These are phyloP conservation scores for Tripterygium wilfordii DNA, from an alignment of 177 flowering plant species.

Conservation along the genomic window DNA sequence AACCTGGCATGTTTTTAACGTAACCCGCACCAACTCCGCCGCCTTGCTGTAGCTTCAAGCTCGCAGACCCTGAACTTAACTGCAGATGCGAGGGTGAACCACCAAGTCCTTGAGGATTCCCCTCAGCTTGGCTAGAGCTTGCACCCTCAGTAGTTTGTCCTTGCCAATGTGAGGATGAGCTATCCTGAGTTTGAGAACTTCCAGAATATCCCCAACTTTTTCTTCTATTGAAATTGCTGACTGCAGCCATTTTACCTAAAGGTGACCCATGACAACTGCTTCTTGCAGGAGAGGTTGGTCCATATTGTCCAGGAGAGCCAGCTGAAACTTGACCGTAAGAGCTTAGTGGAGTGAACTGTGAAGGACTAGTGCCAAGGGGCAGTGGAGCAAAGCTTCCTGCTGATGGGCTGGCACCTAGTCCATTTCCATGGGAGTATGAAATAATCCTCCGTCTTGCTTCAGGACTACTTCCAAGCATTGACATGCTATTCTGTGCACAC, in stretches of 20 bases:
- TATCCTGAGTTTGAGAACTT: conserved; percentile 40
- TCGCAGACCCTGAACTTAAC: conserved; percentile 25
- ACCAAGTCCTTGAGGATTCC: conserved; percentile 38
- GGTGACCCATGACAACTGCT: conserved; percentile 84
- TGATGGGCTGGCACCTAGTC: conserved; percentile 83
- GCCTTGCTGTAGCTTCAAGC: conserved; percentile 59
- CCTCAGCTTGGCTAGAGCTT: conserved; percentile 44
- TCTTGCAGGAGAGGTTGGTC: conserved; percentile 86
- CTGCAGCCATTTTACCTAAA: conserved; percentile 64
- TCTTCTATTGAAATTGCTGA: conserved; percentile 61
- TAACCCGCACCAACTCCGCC: conserved; percentile 25
- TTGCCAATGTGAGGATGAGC: conserved; percentile 56
- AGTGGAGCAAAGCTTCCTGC: conserved; percentile 68
- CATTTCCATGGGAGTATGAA: conserved; percentile 65
- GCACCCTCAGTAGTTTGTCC: conserved; percentile 40
- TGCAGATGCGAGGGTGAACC: conserved; percentile 50
- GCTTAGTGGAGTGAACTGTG: conserved; percentile 88
- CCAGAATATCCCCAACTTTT: conserved; percentile 70
- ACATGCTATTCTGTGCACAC: conserved; percentile 49
- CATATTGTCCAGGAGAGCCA: conserved; percentile 86
- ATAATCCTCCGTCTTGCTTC: conserved; percentile 63
- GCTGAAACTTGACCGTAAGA: conserved; percentile 56
- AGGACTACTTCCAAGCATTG: conserved; percentile 79
- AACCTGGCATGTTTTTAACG: conserved; percentile 23
- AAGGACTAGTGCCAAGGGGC: conserved; percentile 94